Evolutionary conservation across 2,329 filamentous ascomycete species (phyloP).

Genomic region (Trichoderma brevicompactum): DNA sequence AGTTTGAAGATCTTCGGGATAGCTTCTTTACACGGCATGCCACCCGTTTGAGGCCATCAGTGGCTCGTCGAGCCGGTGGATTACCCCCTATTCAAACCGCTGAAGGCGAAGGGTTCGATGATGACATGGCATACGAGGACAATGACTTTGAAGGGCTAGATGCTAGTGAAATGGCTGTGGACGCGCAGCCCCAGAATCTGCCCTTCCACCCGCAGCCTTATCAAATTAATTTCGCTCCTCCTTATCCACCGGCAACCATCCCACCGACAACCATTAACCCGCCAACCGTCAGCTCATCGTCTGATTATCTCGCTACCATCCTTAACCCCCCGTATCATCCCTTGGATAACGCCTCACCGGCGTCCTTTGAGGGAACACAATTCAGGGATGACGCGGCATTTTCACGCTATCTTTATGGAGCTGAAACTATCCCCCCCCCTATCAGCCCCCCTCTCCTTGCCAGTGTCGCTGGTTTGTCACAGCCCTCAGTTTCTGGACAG

Average conservation of each 20-base stretch:
- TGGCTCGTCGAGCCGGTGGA: slow-evolving; percentile 27
- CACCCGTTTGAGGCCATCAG: slow-evolving; percentile 9
- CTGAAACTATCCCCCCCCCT: slow-evolving; percentile 31
- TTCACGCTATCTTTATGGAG: slow-evolving; percentile 30
- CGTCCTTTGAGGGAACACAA: slow-evolving; percentile 2
- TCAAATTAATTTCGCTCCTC: neutral
- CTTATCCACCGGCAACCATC: slow-evolving; percentile 31
- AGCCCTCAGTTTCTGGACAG: slow-evolving; percentile 32
- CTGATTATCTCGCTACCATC: slow-evolving; percentile 15
- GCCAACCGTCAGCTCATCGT: slow-evolving; percentile 4
- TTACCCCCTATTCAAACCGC: slow-evolving; percentile 33
- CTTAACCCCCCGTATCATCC: slow-evolving; percentile 31
- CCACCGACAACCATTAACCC: slow-evolving; percentile 34
- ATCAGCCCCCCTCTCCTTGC: slow-evolving; percentile 35
- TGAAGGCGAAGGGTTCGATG: slow-evolving; percentile 46
- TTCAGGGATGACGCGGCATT: too few species aligned
- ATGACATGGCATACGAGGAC: slow-evolving; percentile 52
- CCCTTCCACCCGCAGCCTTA: slow-evolving; percentile 26
- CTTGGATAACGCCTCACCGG: slow-evolving; percentile 35
- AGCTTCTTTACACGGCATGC: slow-evolving; percentile 33
- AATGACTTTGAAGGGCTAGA: slow-evolving; percentile 50
- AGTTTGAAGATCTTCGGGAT: slow-evolving; percentile 53
- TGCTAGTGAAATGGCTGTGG: slow-evolving; percentile 46
- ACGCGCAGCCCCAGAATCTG: slow-evolving; percentile 39
- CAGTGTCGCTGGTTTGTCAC: slow-evolving; percentile 39